Conservation (phyloP, 164 flowering plant genomes). For the Nelumbo lutea region DNA sequence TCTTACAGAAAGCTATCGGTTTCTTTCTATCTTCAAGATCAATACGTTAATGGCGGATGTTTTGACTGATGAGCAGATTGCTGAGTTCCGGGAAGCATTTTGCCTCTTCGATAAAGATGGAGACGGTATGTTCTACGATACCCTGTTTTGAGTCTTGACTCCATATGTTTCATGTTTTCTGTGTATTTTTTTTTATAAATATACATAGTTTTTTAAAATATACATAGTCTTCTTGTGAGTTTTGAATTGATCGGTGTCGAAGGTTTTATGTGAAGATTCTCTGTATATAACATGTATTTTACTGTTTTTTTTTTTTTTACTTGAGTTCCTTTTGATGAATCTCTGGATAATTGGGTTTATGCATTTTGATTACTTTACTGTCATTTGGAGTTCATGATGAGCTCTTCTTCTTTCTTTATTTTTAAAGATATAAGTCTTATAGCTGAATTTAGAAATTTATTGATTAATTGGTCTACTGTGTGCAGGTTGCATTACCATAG, state of each 20-base stretch:
- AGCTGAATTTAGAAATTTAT: too few relatives aligned
- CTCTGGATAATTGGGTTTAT: neutral
- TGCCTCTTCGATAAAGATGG: slow-evolving; percentile 48
- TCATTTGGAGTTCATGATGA: neutral
- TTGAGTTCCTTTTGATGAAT: too few relatives aligned
- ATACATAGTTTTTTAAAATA: too few relatives aligned
- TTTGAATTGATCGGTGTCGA: too few relatives aligned
- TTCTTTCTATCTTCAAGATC: neutral
- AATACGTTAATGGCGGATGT: slow-evolving; percentile 23
- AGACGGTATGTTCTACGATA: slow-evolving; percentile 29
- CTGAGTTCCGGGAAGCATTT: slow-evolving; percentile 48
- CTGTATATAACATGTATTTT: too few relatives aligned
- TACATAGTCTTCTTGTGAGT: too few relatives aligned
- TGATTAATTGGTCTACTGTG: neutral
- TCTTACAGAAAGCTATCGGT: neutral
- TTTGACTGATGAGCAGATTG: slow-evolving; percentile 29
- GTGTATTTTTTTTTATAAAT: neutral
- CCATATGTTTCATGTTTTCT: neutral
- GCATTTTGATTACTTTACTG: neutral
- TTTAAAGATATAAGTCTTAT: neutral
- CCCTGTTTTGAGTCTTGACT: neutral
- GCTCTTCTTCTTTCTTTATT: neutral
- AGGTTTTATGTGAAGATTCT: too few relatives aligned
- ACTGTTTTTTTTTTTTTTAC: too few relatives aligned
- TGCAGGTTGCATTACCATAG: slow-evolving; percentile 46